Evolutionary conservation across 2,329 filamentous ascomycete species (phyloP), one percentile per base, ranked within the genome.

Genomic region (Ophiosphaerella korrae): DNA sequence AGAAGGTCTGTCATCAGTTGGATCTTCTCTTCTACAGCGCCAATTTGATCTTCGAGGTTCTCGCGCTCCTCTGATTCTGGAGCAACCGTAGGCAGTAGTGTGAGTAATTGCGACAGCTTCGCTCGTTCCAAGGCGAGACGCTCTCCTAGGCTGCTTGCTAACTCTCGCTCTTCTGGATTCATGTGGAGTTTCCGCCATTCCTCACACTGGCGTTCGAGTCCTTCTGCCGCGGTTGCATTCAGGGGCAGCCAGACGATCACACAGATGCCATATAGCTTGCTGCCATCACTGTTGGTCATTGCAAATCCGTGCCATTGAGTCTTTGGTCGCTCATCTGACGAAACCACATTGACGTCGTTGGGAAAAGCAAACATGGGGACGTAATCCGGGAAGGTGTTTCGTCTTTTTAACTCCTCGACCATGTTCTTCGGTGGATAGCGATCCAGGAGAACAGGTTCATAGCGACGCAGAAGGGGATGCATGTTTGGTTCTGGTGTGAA

Each of bases 301-400:
- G 91, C 92, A 70, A 99, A 99, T 42, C 94, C 94, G 75, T 99
- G 94, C 94, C 94, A 99, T 21, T 92, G 97, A n/a, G 94, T 93
- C 55, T 92, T 84, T 1, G 94, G 94, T 55, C 92, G 84, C 71
- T 96, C 91, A 67, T 99, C 94, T 1, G 92, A 92, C 1, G 94
- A 97, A 8, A 97, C 90, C 45, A 99, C 94, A 57, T 92, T 92
- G 63, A 99, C 94, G 73, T 99, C 94, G 74, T 97, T 97, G 39
- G 94, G 94, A 66, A 97, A 99, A 46, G 94, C 92, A 74, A 99
- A 99, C 94, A 99, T 97, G 49, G 94, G 94, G 14, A 99, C 91
- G 67, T 97, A 99, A 70, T 99, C 94, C 1, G 94, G 94, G 68
- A 99, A 97, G 50, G 84, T 87, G 46, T 91, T 92, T 67, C 94